Conservation (phyloP, 2,329 filamentous ascomycete species). For the Cordyceps militaris region DNA sequence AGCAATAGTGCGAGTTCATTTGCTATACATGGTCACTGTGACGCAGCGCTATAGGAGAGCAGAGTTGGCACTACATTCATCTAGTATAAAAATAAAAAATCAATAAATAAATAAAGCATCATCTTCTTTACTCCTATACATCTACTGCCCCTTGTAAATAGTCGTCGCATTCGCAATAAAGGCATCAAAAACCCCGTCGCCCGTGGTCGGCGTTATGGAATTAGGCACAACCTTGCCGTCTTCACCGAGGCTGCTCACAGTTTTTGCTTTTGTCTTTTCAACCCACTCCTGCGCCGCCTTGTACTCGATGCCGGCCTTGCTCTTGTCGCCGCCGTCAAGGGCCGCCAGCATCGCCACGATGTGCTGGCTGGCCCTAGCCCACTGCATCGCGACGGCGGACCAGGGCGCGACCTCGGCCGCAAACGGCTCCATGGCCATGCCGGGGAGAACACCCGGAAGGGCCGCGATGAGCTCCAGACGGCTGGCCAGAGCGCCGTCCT, state of each 20-base stretch:
- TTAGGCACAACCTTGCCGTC: slow-evolving; percentile 8
- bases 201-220: slow-evolving; percentile 6
- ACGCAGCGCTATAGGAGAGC: no score
- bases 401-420: slow-evolving; percentile 13
- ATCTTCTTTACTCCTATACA: neutral
- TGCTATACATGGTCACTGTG: neutral
- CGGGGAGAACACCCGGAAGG: slow-evolving; percentile 5
- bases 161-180: slow-evolving; percentile 10
- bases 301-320: slow-evolving; percentile 8
- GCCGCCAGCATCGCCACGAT: slow-evolving; percentile 12
- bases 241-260: neutral
- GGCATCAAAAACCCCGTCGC: slow-evolving; percentile 10
- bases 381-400: slow-evolving; percentile 14
- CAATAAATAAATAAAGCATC: neutral
- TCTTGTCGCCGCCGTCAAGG: slow-evolving; percentile 11
- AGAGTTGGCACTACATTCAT: no score
- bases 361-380: slow-evolving; percentile 14
- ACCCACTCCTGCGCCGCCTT: slow-evolving; percentile 10
- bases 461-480: slow-evolving; percentile 8
- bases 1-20: neutral
- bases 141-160: slow-evolving; percentile 8
- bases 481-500: slow-evolving; percentile 1
- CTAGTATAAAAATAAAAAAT: no score
- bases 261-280: slow-evolving; percentile 12
- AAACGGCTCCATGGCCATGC: slow-evolving; percentile 15